Evolutionary conservation across 306 rosid species (phyloP).

Genomic region (Vigna angularis): DNA sequence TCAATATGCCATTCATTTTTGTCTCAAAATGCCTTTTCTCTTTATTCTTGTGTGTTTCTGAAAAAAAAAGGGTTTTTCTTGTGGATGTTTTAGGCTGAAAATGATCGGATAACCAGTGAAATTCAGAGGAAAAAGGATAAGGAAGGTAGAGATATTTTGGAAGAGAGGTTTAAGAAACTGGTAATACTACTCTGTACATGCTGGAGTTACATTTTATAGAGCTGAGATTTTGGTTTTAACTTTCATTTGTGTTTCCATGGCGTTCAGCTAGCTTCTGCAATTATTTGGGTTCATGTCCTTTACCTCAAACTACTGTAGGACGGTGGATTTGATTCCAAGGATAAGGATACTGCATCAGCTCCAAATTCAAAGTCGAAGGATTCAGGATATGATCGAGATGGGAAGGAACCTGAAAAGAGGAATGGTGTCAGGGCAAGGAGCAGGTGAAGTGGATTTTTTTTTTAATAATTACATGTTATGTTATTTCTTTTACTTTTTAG

Average conservation of each 20-base stretch:
- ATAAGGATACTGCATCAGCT: constrained; percentile 62
- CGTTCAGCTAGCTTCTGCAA: constrained; percentile 99
- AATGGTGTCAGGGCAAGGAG: constrained; percentile 74
- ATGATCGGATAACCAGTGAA: constrained; percentile 78
- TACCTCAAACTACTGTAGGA: constrained; percentile 99
- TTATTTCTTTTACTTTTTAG: neutral
- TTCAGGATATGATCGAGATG: constrained; percentile 60
- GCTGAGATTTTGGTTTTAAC: constrained; percentile 81
- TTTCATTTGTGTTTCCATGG: constrained; percentile 82
- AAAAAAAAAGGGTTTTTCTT: constrained; percentile 7
- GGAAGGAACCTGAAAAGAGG: constrained; percentile 62
- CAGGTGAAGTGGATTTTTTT: constrained; percentile 55
- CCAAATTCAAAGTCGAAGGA: constrained; percentile 62
- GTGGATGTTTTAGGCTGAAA: constrained; percentile 73
- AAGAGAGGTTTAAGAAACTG: constrained; percentile 79
- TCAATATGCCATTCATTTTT: constrained; percentile 17
- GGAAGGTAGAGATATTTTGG: constrained; percentile 78
- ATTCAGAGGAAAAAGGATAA: constrained; percentile 83
- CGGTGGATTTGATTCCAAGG: constrained; percentile 74
- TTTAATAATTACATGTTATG: constrained; percentile 13
- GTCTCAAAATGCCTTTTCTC: constrained; percentile 25
- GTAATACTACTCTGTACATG: constrained; percentile 76
- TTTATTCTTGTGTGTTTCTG: neutral
- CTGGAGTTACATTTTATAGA: constrained; percentile 65
- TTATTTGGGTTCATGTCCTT: constrained; percentile 99